Conservation (phyloP, 768 basidiomycete species). For the Leucocoprinus sp. region DNA sequence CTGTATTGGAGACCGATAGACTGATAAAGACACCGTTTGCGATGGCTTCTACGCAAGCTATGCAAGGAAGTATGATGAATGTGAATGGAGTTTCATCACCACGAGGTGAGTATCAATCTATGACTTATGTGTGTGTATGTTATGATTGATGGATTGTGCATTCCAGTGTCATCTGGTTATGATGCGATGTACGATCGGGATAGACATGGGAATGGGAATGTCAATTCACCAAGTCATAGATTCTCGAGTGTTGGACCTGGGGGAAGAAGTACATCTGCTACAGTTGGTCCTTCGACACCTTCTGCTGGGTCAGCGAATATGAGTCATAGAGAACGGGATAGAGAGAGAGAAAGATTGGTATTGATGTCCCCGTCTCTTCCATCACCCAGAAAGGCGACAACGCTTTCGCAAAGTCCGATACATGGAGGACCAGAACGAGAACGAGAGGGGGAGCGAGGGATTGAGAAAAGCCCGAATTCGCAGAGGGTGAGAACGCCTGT, state of each 20-base stretch:
- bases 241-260: constrained; percentile 21
- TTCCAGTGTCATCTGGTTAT: constrained; percentile 17
- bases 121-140: neutral
- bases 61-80: constrained; percentile 19
- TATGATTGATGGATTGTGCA: neutral
- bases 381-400: constrained; percentile 17
- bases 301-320: constrained; percentile 14
- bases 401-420: constrained; percentile 18
- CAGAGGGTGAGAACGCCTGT: constrained; percentile 6
- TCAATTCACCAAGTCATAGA: constrained; percentile 36
- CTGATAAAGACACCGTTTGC: constrained; percentile 47
- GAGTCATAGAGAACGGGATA: constrained; percentile 6
- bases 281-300: constrained; percentile 17
- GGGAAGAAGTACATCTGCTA: constrained; percentile 13
- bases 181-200: constrained; percentile 13
- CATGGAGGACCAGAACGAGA: neutral
- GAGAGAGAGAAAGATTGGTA: too few species aligned
- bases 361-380: constrained; percentile 28
- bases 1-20: constrained; percentile 35
- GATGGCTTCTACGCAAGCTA: constrained; percentile 38
- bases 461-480: neutral
- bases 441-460: constrained; percentile 4
- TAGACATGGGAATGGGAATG: constrained; percentile 3
- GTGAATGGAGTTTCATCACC: constrained; percentile 28
- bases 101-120: constrained; percentile 16